These are phyloP conservation scores for Coleophoma cylindrospora DNA, from an alignment of 2,329 filamentous ascomycete genomes.

Conservation along the genomic window DNA sequence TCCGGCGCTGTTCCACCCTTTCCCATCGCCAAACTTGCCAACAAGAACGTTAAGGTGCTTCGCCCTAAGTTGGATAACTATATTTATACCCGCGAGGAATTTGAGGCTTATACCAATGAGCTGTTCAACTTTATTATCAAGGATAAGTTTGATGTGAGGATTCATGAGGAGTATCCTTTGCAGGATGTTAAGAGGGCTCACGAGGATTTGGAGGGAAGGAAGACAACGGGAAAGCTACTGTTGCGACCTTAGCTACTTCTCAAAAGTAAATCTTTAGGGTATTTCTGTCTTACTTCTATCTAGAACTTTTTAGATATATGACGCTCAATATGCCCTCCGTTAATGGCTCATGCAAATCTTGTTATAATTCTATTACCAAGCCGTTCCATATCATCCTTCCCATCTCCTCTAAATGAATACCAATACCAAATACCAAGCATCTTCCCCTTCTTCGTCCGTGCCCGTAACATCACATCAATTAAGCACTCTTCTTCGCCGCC, in stretches of 20 bases:
- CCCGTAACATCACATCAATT: neutral
- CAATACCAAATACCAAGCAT: too few relatives aligned
- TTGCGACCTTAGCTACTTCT: conserved; percentile 50
- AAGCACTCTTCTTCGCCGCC: conserved; percentile 6
- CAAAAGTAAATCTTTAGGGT: too few relatives aligned
- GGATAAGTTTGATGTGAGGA: conserved; percentile 64
- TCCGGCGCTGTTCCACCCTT: conserved; percentile 72
- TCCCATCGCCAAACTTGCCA: conserved; percentile 46
- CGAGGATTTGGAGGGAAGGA: conserved; percentile 71
- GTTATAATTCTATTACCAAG: too few relatives aligned
- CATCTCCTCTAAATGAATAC: too few relatives aligned
- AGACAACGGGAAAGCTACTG: conserved; percentile 79
- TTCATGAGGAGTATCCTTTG: conserved; percentile 75
- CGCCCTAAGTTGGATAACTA: conserved; percentile 73
- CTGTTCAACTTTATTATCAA: conserved; percentile 67
- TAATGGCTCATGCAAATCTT: too few relatives aligned
- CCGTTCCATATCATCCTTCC: too few relatives aligned
- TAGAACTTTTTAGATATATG: too few relatives aligned
- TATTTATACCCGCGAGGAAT: conserved; percentile 63
- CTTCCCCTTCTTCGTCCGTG: too few relatives aligned
- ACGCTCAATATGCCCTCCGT: too few relatives aligned
- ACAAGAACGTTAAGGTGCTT: conserved; percentile 74
- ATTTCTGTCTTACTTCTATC: too few relatives aligned
- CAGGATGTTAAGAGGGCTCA: conserved; percentile 70
- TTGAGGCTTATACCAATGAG: conserved; percentile 64